Conservation (phyloP, 169 alveolate species). For the Plasmodium vinckei region DNA sequence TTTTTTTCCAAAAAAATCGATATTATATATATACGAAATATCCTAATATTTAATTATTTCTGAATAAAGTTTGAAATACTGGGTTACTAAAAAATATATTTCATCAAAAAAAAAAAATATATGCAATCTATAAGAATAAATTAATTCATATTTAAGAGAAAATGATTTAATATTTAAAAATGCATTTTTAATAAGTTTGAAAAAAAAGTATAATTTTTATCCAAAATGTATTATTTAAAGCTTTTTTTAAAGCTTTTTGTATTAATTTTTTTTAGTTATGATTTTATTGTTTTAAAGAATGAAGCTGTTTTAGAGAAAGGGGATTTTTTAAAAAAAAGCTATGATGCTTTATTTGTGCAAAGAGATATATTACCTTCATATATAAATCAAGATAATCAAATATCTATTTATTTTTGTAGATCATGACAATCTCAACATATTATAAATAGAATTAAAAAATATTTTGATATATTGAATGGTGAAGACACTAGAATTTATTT, state of each 20-base stretch:
- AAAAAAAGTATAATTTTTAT: no score
- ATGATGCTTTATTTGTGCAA: conserved; percentile 45
- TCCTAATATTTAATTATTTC: no score
- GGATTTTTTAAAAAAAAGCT: conserved; percentile 31
- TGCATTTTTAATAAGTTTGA: no score
- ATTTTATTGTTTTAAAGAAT: conserved; percentile 39
- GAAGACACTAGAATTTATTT: conserved; percentile 42
- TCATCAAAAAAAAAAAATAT: no score
- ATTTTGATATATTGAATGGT: conserved; percentile 57
- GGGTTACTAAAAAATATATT: no score
- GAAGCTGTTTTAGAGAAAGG: conserved; percentile 17
- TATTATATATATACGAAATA: no score
- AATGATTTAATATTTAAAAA: no score
- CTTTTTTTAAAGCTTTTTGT: conserved; percentile 22
- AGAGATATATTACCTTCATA: conserved; percentile 43
- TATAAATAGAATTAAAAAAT: conserved; percentile 34
- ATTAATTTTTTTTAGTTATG: conserved; percentile 59
- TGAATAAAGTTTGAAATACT: no score
- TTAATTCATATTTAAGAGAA: no score
- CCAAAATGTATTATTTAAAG: neutral
- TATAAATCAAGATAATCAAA: conserved; percentile 51
- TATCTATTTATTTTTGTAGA: conserved; percentile 57
- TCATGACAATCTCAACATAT: conserved; percentile 71
- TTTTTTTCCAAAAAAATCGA: no score
- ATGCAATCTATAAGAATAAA: no score